A percentile compares a stretch with the other conserved stretches of the same genome.
Evolutionary conservation across 768 basidiomycete species (phyloP).

Genomic region (Phallus indusiatus): DNA sequence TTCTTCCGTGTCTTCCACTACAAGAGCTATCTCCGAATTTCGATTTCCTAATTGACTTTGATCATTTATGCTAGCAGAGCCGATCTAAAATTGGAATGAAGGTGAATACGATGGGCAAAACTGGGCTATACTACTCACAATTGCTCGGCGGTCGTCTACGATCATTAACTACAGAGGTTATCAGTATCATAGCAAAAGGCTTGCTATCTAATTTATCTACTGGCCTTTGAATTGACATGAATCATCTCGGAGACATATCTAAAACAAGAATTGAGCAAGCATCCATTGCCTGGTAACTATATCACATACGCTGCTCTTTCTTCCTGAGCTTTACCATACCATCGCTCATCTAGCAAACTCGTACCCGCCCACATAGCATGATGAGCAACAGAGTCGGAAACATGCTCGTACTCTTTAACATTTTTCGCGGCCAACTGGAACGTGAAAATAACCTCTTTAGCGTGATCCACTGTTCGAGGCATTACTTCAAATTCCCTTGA

Average conservation of each 20-base stretch:
- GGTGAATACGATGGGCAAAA: neutral
- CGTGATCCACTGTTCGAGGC: constrained; percentile 59
- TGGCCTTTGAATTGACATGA: constrained; percentile 70
- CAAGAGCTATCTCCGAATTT: constrained; percentile 88
- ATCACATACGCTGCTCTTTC: constrained; percentile 62
- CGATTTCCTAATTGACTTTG: constrained; percentile 86
- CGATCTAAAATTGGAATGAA: constrained; percentile 46
- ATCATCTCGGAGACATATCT: constrained; percentile 75
- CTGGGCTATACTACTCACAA: constrained; percentile 40
- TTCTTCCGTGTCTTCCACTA: constrained; percentile 82
- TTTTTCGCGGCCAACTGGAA: constrained; percentile 61
- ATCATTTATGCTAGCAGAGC: constrained; percentile 90
- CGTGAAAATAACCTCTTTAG: constrained; percentile 50
- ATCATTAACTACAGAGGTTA: constrained; percentile 56
- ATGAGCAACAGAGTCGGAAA: constrained; percentile 72
- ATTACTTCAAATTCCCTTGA: constrained; percentile 57
- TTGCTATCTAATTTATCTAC: neutral
- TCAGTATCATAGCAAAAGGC: constrained; percentile 7
- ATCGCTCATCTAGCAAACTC: constrained; percentile 61
- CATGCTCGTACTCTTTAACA: constrained; percentile 49
- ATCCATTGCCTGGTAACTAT: constrained; percentile 2
- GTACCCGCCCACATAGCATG: constrained; percentile 63
- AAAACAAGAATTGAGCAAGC: constrained; percentile 15
- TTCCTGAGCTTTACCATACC: constrained; percentile 77
- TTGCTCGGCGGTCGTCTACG: constrained; percentile 83